Base-by-base conservation (phyloP, 192 early-diverging fungal species). In the Entomortierella beljakovae region DNA sequence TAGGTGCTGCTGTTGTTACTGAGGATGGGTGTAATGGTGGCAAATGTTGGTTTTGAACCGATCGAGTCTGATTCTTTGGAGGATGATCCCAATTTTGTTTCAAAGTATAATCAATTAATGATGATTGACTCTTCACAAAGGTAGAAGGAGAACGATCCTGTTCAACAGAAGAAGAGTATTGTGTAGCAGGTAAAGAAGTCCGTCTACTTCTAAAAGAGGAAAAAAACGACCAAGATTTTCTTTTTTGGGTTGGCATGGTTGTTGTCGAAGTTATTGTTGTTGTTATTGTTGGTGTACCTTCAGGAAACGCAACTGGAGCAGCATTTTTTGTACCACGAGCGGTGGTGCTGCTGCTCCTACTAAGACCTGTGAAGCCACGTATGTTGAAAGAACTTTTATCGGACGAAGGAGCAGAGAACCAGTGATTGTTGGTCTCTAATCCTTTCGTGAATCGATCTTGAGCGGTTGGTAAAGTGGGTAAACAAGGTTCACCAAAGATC, bases 151-250 rank as follows among this genome's bases (percentile, higher is more conserved):
- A 34, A 42, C 55, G 53, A 26, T 68, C 56, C 29, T 57, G 59
- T 13, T 61, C 59, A 4, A 38, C 23, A 5, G 61, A 53, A 6
- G 37, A 31, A 11, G 50, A 34, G 2, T 31, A 32, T 31, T 51
- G 57, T 34, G 42, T 48, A 23, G 67, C 67, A 13, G 67, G 57
- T 56, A 58, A 32, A 3, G 71, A 65, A 2, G 62, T 26, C 31
- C 71, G 71, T 22, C 60, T 51, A n/a, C 23, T 52, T n/a, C 56
- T 57, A 49, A 59, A 51, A 6, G 56, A 56, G 16, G 64, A 26
- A 29, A 73, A 65, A 35, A 73, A 43, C 0, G 62, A 53, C 71
- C 71, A 73, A 7, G 71, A 73, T 0, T 34, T 64, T 13, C 71
- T 55, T 50, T 73, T 73, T 7, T 57, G 54, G 31, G 32, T 18